Percentiles rank a stretch among this genome's conserved stretches.
Evolutionary conservation across 139 green algal species (phyloP).

Genomic region (Micractinium conductrix): DNA sequence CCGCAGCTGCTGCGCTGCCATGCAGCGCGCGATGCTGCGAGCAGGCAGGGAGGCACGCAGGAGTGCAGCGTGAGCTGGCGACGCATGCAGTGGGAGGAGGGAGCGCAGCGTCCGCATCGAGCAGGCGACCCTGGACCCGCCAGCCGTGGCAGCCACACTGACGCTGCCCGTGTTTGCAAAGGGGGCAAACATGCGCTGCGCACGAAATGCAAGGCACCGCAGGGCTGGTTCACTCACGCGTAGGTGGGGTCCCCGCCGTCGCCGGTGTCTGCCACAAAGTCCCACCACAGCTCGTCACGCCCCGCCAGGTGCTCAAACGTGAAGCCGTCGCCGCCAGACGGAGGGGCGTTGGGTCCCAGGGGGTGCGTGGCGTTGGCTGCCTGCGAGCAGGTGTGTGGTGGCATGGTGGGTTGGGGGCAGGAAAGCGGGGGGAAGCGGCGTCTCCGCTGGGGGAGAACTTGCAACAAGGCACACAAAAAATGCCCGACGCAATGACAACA

Average conservation of each 20-base stretch:
- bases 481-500: not conserved
- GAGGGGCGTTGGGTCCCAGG: not conserved
- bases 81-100: too few relatives aligned
- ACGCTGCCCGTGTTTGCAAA: too few relatives aligned
- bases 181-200: too few relatives aligned
- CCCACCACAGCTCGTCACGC: constrained; percentile 79
- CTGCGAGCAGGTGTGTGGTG: not conserved
- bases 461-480: not conserved
- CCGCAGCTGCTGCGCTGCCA: constrained; percentile 67
- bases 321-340: constrained; percentile 81
- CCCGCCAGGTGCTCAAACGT: constrained; percentile 82
- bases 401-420: not conserved
- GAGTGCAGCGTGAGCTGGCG: not conserved
- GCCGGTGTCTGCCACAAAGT: constrained; percentile 90
- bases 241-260: constrained; percentile 92
- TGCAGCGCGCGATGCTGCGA: constrained; percentile 64
- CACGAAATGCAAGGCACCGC: not conserved
- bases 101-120: too few relatives aligned
- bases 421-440: not conserved
- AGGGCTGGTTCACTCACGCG: constrained; percentile 20
- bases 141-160: too few relatives aligned
- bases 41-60: not conserved
- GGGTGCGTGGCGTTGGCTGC: not conserved
- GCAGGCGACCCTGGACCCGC: too few relatives aligned
- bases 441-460: too few relatives aligned